Base-by-base conservation (phyloP, 192 early-diverging fungal genomes). In the Rhizophagus prolifer region DNA sequence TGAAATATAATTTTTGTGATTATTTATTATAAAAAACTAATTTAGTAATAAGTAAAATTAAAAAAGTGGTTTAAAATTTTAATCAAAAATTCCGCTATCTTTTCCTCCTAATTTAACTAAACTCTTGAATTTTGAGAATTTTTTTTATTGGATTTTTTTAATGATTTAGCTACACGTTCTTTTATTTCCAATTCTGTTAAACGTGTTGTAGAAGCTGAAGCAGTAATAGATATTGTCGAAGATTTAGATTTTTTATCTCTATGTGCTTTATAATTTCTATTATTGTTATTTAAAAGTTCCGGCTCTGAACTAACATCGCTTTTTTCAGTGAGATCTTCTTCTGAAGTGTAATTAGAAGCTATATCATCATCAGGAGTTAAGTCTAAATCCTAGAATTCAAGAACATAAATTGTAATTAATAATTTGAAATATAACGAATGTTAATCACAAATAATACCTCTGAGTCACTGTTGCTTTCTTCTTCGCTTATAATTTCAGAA, bases 201-300 rank as follows among this genome's bases (percentile, higher is more conserved):
- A 28, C 65, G 71, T 31, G 70, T 83, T 19, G 75, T 69, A 0
- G 80, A 74, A 25, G 36, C 8, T 8, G 67, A 26, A n/a, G 76
- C 80, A 63, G 78, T 80, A n/a, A 50, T 60, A 60, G 41, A 72
- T 72, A 76, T 74, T 58, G 70, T 76, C 25, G 79, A 80, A 41
- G 82, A 83, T 65, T 71, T 75, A 59, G 80, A 73, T 26, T 77
- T 74, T 12, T 76, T 81, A 78, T 88, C 88, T 9, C 86, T 79
- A 61, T 90, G 81, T 4, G 86, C 87, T 47, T 86, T 86, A 70
- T 80, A 88, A 3, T 77, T 77, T 28, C 87, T 81, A 78, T 90
- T 89, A 69, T 84, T 38, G 7, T 5, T 84, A 54, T 82, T 76
- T 25, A 67, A 76, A 67, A 59, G 59, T 30, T 70, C 72, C 2